Conservation (phyloP, 805 yeast genomes). For the Diddensiella transvaalensis region DNA sequence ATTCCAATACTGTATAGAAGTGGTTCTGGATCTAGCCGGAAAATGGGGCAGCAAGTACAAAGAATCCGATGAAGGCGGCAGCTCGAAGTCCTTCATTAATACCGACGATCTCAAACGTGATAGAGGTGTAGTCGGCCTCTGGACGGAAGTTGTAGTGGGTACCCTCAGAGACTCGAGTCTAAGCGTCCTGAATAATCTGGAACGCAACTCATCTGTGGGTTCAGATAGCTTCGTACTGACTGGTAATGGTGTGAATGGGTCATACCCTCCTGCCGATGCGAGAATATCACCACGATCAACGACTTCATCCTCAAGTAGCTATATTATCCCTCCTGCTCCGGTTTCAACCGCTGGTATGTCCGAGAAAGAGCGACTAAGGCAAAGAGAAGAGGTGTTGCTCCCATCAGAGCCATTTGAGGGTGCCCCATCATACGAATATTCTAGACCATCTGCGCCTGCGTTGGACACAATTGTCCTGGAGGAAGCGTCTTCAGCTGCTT, state of each 20-base stretch:
- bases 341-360: conserved; percentile 23
- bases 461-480: not conserved
- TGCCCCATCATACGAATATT: not conserved
- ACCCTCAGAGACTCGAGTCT: conserved; percentile 49
- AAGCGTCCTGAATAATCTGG: not conserved
- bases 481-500: conserved; percentile 19
- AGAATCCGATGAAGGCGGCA: conserved; percentile 12
- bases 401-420: conserved; percentile 53
- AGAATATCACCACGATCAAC: conserved; percentile 2
- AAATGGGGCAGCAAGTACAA: conserved; percentile 37
- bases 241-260: not conserved
- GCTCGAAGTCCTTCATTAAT: conserved; percentile 49
- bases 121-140: conserved; percentile 75
- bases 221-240: not conserved
- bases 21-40: conserved; percentile 73
- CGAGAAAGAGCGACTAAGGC: conserved; percentile 56
- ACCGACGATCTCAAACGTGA: conserved; percentile 74
- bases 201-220: not conserved
- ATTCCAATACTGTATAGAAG: conserved; percentile 83
- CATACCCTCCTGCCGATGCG: not conserved
- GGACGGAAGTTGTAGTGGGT: conserved; percentile 77
- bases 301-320: conserved; percentile 6
- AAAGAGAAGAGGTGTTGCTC: conserved; percentile 54
- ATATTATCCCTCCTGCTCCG: not conserved
- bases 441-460: conserved; percentile 9